Evolutionary conservation across 495 filamentous ascomycete genomes (phyloP), one percentile per base, ranked within the genome.

Genomic region (Hyaloscypha hepaticicola): DNA sequence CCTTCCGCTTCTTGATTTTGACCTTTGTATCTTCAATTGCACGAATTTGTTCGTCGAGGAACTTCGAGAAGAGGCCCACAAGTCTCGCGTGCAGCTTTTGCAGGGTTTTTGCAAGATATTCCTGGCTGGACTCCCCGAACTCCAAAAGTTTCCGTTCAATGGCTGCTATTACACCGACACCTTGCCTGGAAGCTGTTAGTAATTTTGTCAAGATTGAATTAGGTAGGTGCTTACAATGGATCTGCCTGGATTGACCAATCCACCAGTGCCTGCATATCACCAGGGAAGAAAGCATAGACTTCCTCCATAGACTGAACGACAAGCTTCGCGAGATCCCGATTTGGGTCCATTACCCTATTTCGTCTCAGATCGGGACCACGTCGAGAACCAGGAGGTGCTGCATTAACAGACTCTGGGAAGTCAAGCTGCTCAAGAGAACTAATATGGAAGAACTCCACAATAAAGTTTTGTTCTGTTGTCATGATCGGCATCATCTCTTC

Each of bases 11-110:
- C 79, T 97, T 97, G 76, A 97, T 90, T 76, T 96, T 97, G 69
- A 98, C 94, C 76, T 97, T 97, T n/a, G 93, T 97, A 61, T 98
- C 94, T 75, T 98, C 94, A 66, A 98, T 96, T 28, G 92, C 93
- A 27, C 90, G 90, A 50, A 97, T 88, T 70, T 98, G 94, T 65
- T 96, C 91, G 72, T 98, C 95, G 27, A 97, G 86, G 67, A 98
- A 97, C 58, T 90, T 91, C 48, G 85, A 85, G 77, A 96, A 97
- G 25, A 91, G 82, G 31, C 82, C 84, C 63, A 88, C 84, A 38
- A 97, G 81, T 34, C 85, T 88, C 62, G 85, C 82, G 70, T 93
- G 91, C 8, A 96, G 74, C 72, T 91, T 93, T 66, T 92, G 88
- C 0, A 98, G 78, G 0, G 88, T 78, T 65, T 87, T 88, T 51